Base-by-base conservation (phyloP, 2,329 filamentous ascomycete genomes). In the Aspergillus calidoustus region DNA sequence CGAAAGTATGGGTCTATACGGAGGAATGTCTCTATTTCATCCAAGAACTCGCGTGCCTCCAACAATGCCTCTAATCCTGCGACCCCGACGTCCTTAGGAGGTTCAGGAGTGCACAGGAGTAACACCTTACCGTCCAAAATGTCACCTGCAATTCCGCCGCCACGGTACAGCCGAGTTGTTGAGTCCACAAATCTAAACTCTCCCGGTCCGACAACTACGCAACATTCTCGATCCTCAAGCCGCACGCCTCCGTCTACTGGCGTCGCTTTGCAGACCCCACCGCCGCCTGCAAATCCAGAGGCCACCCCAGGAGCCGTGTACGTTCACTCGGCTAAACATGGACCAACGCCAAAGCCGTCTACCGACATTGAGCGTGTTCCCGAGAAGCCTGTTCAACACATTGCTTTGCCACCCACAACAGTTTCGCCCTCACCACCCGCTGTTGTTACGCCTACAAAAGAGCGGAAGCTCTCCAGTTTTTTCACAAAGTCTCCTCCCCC, bases 61-160 rank as follows among this genome's bases (percentile, higher is more conserved):
- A 88, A 87, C 63, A 89, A 86, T 60, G 84, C 86, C 28, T 87
- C 89, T 7, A 92, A 88, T 57, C 91, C 92, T 0, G 86, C 83
- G 56, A 75, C 79, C 30, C 84, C 89, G 0, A 84, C 84, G 1
- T 82, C 87, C 50, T 81, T 78, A 46, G 82, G 86, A 61, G 77
- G 78, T 34, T 80, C 81, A 47, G 85, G 87, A 49, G 82, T 91
- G n/a, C 85, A 89, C 70, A 81, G 89, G 67, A 97, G 94, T 79
- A 98, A 98, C 74, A 99, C 95, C 3, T 84, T 98, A 15, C 95
- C 95, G 0, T 95, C 94, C 0, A 96, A 96, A 74, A 90, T 91
- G 74, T 95, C 92, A 0, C 92, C 92, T 7, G 87, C 87, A 8
- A 77, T 93, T 48, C 82, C 86, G 46, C 84, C 88, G 1, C 85